Evolutionary conservation across 805 yeast species (phyloP), one percentile per base, ranked within the genome.

Genomic region (Groenewaldozyma tartarivorans): DNA sequence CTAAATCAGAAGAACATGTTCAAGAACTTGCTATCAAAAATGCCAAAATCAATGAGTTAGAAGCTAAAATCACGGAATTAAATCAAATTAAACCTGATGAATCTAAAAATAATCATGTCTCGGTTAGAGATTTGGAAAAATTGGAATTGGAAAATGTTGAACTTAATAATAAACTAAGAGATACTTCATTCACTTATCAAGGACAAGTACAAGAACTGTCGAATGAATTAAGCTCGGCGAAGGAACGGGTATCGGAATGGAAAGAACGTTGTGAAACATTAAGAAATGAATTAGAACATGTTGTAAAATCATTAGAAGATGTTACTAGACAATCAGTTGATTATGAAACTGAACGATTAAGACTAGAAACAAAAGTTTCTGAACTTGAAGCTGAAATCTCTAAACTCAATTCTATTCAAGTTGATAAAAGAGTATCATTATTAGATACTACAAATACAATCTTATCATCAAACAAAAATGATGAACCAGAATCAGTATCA

Each of bases 271-370:
- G 54, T 32, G 61, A 57, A 13, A 44, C 53, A 5, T 52, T 61
- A 39, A 51, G 59, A 9, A 18, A 22, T 2, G 63, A 62, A 49
- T 50, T 62, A n/a, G 55, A 48, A 30, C 38, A 48, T 1, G 59
- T 56, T 26, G 56, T 60, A 4, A 43, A 36, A 35, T 49, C 59
- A 7, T 51, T 62, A 11, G 66, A 62, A 32, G 64, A 61, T 22
- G 56, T 62, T 21, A 62, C 66, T n/a, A 43, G 52, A 16, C 53
- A 62, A 40, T 56, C 66, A 1, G 63, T 62, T 17, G 58, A 52
- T 36, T 55, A 56, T 35, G 66, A 62, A 36, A 42, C 56, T 20
- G 60, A 58, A 37, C 50, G 60, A 3, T 40, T 43, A 15, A 44
- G 46, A 20, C 49, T 61, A 24, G 62, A 60, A 31, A 30, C 40